Percentiles rank a stretch among this genome's conserved stretches.
phyloP scores from a whole-genome alignment of 2,329 filamentous ascomycete species.

The Didymosphaeria variabile region DNA sequence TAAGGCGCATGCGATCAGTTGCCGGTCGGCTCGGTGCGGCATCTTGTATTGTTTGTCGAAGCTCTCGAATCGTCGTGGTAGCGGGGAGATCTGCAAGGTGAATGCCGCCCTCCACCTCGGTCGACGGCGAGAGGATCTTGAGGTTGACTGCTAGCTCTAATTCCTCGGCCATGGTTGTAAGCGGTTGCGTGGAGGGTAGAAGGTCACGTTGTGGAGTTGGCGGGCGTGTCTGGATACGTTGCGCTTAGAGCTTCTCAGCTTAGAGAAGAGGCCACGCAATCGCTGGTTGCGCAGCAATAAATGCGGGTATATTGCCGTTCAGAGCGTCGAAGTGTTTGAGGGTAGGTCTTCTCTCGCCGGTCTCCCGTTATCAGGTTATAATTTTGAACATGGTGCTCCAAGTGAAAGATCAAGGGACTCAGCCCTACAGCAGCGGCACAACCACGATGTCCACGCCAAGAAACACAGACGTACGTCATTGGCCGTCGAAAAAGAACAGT shows the following conservation, averaged over 20 bases:
- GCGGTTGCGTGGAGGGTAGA: slow-evolving; percentile 3
- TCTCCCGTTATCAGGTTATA: no score
- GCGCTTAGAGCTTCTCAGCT: slow-evolving; percentile 25
- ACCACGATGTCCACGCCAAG: slow-evolving; percentile 23
- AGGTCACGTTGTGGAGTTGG: slow-evolving; percentile 13
- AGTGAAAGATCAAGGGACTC: background rate
- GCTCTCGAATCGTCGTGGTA: slow-evolving; percentile 57
- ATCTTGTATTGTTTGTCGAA: slow-evolving; percentile 63
- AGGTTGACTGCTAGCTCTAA: slow-evolving; percentile 41
- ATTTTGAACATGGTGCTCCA: background rate
- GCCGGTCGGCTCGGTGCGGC: slow-evolving; percentile 54
- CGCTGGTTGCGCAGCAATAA: no score
- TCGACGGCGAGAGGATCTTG: slow-evolving; percentile 51
- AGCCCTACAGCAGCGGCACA: slow-evolving; percentile 5
- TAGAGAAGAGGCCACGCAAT: slow-evolving; percentile 6
- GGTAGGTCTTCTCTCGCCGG: background rate
- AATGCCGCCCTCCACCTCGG: slow-evolving; percentile 48
- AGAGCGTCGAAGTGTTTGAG: no score
- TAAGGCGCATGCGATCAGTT: slow-evolving; percentile 62
- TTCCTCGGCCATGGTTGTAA: slow-evolving; percentile 37
- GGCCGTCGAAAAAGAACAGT: slow-evolving; percentile 25
- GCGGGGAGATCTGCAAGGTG: slow-evolving; percentile 42
- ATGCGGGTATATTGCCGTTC: background rate
- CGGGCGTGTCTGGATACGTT: slow-evolving; percentile 43
- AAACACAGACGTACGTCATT: slow-evolving; percentile 37